phyloP scores from a whole-genome alignment of 768 basidiomycete genomes.

The Termitomyces heimii region DNA sequence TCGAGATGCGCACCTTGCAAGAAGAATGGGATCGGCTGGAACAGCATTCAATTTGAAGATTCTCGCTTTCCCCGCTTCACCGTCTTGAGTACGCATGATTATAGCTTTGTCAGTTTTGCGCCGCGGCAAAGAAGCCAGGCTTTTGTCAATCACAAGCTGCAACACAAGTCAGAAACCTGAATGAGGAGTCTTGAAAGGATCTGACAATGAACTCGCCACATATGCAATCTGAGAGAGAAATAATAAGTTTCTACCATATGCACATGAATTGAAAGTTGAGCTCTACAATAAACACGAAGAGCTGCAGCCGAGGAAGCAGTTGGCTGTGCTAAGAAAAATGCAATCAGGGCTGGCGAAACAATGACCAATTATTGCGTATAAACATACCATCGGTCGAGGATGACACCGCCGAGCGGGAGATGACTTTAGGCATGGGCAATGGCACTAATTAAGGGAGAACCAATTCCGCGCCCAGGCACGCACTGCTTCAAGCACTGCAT shows the following conservation, averaged over 20 bases:
- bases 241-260: conserved; percentile 5
- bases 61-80: conserved; percentile 46
- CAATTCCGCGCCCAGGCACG: conserved; percentile 10
- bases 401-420: conserved; percentile 84
- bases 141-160: conserved; percentile 80
- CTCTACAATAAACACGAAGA: conserved; percentile 76
- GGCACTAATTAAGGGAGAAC: conserved; percentile 3
- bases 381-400: conserved; percentile 77
- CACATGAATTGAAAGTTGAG: conserved; percentile 11
- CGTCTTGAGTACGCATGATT: conserved; percentile 73
- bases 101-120: conserved; percentile 76
- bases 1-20: conserved; percentile 58
- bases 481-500: conserved; percentile 16
- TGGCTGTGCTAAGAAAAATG: conserved; percentile 50
- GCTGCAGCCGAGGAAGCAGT: conserved; percentile 75
- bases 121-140: conserved; percentile 58
- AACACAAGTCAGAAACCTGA: conserved; percentile 3
- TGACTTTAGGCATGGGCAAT: conserved; percentile 81
- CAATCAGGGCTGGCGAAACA: not conserved
- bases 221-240: conserved; percentile 57
- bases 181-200: conserved; percentile 6
- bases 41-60: conserved; percentile 87
- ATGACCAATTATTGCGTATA: not conserved
- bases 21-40: conserved; percentile 59
- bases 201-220: conserved; percentile 84